Evolutionary conservation across 2,329 filamentous ascomycete species (phyloP), one percentile per base, ranked within the genome.

Genomic region (Ustilaginoidea virens): DNA sequence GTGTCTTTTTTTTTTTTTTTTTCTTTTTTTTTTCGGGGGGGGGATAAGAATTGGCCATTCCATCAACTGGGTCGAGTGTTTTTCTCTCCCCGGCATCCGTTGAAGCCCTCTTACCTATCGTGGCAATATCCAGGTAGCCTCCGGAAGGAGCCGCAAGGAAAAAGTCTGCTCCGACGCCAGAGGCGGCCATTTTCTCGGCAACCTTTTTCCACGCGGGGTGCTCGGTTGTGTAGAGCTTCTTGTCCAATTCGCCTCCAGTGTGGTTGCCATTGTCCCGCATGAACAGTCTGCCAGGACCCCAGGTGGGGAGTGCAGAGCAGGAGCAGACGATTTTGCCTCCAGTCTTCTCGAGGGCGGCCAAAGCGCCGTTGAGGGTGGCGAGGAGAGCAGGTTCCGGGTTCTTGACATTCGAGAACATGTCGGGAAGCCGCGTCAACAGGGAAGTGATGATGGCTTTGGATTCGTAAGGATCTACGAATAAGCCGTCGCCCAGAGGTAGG

Each of bases 381-480:
- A 96, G 61, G 18, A 98, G 61, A 11, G 86, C 82, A 3, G 87
- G 82, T 45, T 96, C 90, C 0, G 87, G 82, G 45, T 87, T 86
- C 53, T 92, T 93, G 45, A 92, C 69, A 18, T 74, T 66, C 8
- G 81, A 76, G 52, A 96, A 96, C 56, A 98, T 79, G 19, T 70
- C 70, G 7, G 90, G 90, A 29, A 98, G 66, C 39, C 77, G 71
- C 9, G 70, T 74, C 28, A 98, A 65, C n/a, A 98, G 67, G n/a
- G 79, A 79, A 4, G 74, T 80, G 44, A 98, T 93, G 44, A 92
- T 75, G 15, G 74, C 61, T 63, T 79, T 87, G 25, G 83, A 90
- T 51, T 93, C 82, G 42, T 85, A 76, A 2, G 90, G 85, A 51
- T 98, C 87, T 11, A 96, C 87, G 50, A 96, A 96, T 7, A 98